Percentiles rank a stretch among this genome's conserved stretches.
phyloP scores from a whole-genome alignment of 495 filamentous ascomycete species.

The Podospora tetraspora region DNA sequence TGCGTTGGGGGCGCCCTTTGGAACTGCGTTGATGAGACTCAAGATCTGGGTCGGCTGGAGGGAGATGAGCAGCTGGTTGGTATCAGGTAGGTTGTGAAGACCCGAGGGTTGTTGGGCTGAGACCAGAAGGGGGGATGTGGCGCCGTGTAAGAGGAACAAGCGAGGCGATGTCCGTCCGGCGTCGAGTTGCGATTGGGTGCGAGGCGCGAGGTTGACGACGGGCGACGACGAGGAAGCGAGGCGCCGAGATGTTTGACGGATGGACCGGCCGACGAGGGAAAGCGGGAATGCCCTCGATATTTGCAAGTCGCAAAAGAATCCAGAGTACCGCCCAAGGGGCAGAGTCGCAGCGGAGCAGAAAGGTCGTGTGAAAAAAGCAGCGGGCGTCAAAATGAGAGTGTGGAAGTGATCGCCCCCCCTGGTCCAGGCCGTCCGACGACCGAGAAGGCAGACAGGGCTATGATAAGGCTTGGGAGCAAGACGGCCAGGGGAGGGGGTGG shows the following conservation, averaged over 20 bases:
- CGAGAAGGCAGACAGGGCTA: slow-evolving; percentile 9
- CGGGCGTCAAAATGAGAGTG: slow-evolving; percentile 7
- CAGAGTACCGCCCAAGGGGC: neutral
- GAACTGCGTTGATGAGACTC: neutral
- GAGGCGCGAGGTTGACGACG: neutral
- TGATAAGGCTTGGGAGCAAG: slow-evolving; percentile 13
- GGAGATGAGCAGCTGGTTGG: neutral
- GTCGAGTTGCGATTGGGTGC: slow-evolving; percentile 4
- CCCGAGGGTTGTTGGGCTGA: neutral
- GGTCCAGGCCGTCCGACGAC: neutral
- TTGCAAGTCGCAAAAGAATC: neutral
- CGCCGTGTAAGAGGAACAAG: neutral
- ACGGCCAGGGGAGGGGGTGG: neutral
- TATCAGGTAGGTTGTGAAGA: neutral
- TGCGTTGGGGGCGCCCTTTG: neutral
- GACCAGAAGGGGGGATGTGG: neutral
- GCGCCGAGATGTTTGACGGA: neutral
- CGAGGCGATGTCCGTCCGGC: neutral
- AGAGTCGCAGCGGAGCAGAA: neutral
- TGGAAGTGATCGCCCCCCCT: slow-evolving; percentile 8
- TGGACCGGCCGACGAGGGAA: neutral
- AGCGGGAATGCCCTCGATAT: neutral
- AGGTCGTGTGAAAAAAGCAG: neutral
- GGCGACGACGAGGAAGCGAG: neutral
- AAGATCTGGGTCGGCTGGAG: neutral